Evolutionary conservation across 768 basidiomycete genomes (phyloP).

Genomic region (Porphyrellus cyaneotinctus): DNA sequence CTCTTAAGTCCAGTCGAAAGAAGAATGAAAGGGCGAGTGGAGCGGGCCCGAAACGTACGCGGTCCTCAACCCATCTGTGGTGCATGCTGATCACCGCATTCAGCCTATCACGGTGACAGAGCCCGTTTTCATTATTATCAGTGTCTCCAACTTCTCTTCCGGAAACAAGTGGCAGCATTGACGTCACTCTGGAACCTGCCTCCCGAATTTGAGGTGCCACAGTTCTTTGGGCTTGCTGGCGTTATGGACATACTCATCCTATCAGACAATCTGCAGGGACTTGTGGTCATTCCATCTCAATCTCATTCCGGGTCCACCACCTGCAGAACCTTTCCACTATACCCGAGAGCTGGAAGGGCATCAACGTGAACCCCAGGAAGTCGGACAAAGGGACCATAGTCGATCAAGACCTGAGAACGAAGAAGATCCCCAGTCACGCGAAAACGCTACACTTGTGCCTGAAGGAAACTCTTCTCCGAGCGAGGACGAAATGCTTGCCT

Average conservation of each 20-base stretch:
- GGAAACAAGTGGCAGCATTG: conserved; percentile 69
- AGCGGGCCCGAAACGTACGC: conserved; percentile 58
- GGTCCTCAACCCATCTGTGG: neutral
- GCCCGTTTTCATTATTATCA: conserved; percentile 80
- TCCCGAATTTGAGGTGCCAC: conserved; percentile 69
- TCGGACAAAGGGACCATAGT: neutral
- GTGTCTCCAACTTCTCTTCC: conserved; percentile 75
- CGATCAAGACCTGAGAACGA: conserved; percentile 19
- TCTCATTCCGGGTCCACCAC: conserved; percentile 54
- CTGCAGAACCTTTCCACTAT: conserved; percentile 55
- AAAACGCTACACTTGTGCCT: conserved; percentile 8
- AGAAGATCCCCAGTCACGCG: conserved; percentile 1
- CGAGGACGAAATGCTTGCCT: conserved; percentile 24
- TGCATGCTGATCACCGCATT: neutral
- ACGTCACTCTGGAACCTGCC: conserved; percentile 66
- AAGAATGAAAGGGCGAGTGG: conserved; percentile 47
- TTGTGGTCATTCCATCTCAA: conserved; percentile 76
- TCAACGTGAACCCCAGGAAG: conserved; percentile 10
- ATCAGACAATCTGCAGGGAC: conserved; percentile 69
- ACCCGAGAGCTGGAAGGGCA: conserved; percentile 35
- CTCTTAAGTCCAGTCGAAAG: conserved; percentile 54
- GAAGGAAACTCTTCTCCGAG: conserved; percentile 12
- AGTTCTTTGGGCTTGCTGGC: neutral
- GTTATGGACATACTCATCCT: conserved; percentile 5
- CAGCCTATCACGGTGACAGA: conserved; percentile 82